Conservation (phyloP, 192 early-diverging fungal genomes). For the Backusella mclennaniae region DNA sequence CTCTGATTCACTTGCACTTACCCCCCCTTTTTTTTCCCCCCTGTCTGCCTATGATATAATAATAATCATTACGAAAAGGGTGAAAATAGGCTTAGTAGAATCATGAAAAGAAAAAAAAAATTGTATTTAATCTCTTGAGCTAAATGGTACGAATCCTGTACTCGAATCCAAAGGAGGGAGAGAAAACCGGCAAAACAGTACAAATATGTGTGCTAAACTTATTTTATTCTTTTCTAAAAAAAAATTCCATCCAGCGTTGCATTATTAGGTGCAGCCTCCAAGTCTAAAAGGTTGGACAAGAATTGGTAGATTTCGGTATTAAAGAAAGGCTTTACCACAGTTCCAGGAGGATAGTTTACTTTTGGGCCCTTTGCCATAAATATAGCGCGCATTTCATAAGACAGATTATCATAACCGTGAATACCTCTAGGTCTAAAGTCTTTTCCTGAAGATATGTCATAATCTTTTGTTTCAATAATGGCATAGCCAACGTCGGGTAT, state of each 20-base stretch:
- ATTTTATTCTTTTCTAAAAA: neutral
- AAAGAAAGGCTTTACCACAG: conserved; percentile 48
- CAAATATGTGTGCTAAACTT: neutral
- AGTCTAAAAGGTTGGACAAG: conserved; percentile 51
- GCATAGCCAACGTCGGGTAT: conserved; percentile 68
- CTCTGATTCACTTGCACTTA: neutral
- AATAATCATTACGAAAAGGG: too few relatives aligned
- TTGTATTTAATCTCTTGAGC: too few relatives aligned
- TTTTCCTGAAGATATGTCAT: conserved; percentile 25
- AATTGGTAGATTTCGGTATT: conserved; percentile 78
- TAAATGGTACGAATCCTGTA: too few relatives aligned
- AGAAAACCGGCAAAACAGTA: too few relatives aligned
- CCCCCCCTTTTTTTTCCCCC: too few relatives aligned
- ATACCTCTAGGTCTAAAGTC: conserved; percentile 49
- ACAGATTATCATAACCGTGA: conserved; percentile 84
- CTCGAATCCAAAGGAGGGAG: too few relatives aligned
- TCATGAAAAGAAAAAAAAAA: too few relatives aligned
- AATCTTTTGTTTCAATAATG: conserved; percentile 45
- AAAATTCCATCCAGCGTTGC: conserved; percentile 48
- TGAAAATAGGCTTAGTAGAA: too few relatives aligned
- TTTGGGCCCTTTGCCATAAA: conserved; percentile 77
- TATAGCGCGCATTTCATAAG: conserved; percentile 79
- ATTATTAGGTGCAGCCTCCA: conserved; percentile 72
- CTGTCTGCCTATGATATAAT: neutral
- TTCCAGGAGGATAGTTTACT: conserved; percentile 17